These are phyloP conservation scores for Sordariomycetes sp. DNA, from an alignment of 2,329 filamentous ascomycete genomes.

Conservation along the genomic window DNA sequence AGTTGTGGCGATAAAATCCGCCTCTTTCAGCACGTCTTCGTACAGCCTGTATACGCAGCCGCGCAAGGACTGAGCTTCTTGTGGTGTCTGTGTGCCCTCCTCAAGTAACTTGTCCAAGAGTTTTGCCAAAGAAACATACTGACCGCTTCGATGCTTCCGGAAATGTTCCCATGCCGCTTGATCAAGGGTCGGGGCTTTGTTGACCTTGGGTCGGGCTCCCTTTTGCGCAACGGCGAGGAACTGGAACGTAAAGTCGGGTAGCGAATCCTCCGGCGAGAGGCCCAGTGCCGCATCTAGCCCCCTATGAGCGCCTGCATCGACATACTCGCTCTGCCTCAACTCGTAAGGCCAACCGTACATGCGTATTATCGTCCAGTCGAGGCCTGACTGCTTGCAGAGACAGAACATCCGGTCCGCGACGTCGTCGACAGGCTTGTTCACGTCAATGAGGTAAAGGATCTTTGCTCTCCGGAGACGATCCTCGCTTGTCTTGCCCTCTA, in stretches of 20 bases:
- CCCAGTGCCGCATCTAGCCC: neutral
- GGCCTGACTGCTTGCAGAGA: slow-evolving; percentile 19
- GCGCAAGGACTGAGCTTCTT: slow-evolving; percentile 16
- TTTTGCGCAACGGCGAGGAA: slow-evolving; percentile 15
- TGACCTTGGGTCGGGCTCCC: slow-evolving; percentile 6
- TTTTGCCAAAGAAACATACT: slow-evolving; percentile 19
- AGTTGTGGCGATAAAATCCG: slow-evolving; percentile 31
- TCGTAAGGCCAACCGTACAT: slow-evolving; percentile 27
- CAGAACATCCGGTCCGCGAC: slow-evolving; percentile 25
- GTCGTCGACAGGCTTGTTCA: slow-evolving; percentile 32
- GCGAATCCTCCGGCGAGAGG: neutral
- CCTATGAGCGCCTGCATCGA: slow-evolving; percentile 11
- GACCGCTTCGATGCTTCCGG: slow-evolving; percentile 14
- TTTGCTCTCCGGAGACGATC: slow-evolving; percentile 9
- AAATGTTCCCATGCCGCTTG: slow-evolving; percentile 27
- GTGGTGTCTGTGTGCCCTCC: slow-evolving; percentile 7
- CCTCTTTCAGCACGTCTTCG: slow-evolving; percentile 18
- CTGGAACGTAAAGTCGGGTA: slow-evolving; percentile 19
- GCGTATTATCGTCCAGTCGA: slow-evolving; percentile 20
- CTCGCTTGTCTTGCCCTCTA: neutral
- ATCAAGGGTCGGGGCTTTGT: slow-evolving; percentile 23
- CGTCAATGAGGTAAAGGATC: slow-evolving; percentile 30
- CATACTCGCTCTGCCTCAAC: slow-evolving; percentile 15
- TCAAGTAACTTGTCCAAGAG: slow-evolving; percentile 19
- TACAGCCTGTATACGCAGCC: slow-evolving; percentile 21